Conservation (phyloP, 106 monocot genomes). For the Allium sativum region DNA sequence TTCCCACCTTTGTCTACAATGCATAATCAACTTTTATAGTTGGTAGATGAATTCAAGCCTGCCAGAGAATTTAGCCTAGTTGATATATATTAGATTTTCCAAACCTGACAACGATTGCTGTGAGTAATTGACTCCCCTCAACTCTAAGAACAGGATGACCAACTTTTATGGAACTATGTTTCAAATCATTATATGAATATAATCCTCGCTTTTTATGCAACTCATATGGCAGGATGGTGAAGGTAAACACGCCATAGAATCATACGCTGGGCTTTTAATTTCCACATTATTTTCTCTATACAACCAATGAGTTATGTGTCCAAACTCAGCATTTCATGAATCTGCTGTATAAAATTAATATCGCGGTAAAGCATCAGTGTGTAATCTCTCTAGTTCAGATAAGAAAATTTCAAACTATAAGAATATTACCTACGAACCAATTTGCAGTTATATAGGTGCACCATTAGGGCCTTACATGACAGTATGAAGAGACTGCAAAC, state of each 20-base stretch:
- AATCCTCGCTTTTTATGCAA: constrained; percentile 33
- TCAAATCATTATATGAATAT: constrained; percentile 32
- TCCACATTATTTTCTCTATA: constrained; percentile 69
- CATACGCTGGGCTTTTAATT: constrained; percentile 9
- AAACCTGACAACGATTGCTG: constrained; percentile 78
- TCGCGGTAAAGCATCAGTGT: not conserved
- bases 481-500: constrained; percentile 87
- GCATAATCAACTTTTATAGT: constrained; percentile 9
- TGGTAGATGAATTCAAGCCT: constrained; percentile 1
- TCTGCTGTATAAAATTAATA: constrained; percentile 25
- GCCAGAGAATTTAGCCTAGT: too few relatives aligned
- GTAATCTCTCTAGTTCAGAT: not conserved
- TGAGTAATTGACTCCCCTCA: constrained; percentile 81
- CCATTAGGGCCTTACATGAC: constrained; percentile 79
- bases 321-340: constrained; percentile 91
- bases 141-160: constrained; percentile 90
- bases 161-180: constrained; percentile 62
- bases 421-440: constrained; percentile 68
- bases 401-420: not conserved
- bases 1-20: constrained; percentile 80
- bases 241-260: constrained; percentile 27
- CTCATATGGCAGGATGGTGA: constrained; percentile 22
- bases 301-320: constrained; percentile 90
- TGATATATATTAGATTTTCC: not conserved
- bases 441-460: constrained; percentile 85